Evolutionary conservation across 345 rosid species (phyloP), one percentile per base, ranked within the genome.

Genomic region (Microthlaspi erraticum): DNA sequence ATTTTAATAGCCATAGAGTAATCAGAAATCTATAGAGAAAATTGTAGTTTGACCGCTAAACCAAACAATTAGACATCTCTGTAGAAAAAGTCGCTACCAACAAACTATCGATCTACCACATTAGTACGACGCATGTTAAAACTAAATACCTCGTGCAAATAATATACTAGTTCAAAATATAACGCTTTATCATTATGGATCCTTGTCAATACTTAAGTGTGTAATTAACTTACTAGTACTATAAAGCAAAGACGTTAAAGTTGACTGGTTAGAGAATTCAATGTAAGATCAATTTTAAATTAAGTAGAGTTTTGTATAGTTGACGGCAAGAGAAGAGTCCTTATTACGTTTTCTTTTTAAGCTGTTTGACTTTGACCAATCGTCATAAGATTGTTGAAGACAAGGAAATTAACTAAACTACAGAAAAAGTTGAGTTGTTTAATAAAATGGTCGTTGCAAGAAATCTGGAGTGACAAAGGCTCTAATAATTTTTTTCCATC

Each of bases 21-120:
- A 33, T 43, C 23, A 34, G 5, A 70, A 58, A 20, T 53, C 23
- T 52, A 43, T 32, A 7, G 42, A 46, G 16, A 56, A 38, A 56
- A 31, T 45, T 57, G 33, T 45, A 34, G 45, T 73, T 72, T 73
- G 53, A 66, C 71, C 66, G 52, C 52, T 45, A 73, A 61, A 29
- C 72, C 29, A 38, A 65, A 65, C 32, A 53, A 34, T 42, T 2
- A 5, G 5, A 9, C 17, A 53, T 18, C 6, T 61, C 52, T 52
- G 61, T 2, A 16, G 8, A 2, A 16, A 12, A 26, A 45, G 64
- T 63, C 42, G 33, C 42, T 13, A 72, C 58, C 50, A 38, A 48
- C 34, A 23, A 44, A 33, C 17, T 51, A 17, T 63, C 49, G 18
- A 50, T 38, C 48, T 23, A 14, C 17, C 34, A 44, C 38, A 7